phyloP scores from a whole-genome alignment of 441 rosid species.

The Melastoma candidum region DNA sequence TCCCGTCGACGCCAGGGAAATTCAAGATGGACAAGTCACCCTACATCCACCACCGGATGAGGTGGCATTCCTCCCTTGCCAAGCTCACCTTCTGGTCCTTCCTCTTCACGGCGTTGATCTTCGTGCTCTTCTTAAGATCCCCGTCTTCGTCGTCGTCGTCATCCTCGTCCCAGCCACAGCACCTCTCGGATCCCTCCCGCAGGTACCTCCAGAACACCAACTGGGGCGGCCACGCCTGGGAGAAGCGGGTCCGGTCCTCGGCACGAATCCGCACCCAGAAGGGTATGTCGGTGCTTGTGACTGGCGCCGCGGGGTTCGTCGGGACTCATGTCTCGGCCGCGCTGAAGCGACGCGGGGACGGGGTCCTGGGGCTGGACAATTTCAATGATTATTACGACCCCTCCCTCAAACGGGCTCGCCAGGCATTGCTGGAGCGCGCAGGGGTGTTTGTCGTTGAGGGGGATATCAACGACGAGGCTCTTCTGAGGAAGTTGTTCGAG shows the following conservation, averaged over 20 bases:
- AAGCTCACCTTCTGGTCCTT: constrained; percentile 80
- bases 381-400: constrained; percentile 94
- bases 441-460: constrained; percentile 85
- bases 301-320: constrained; percentile 97
- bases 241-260: constrained; percentile 58
- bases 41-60: constrained; percentile 40
- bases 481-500: constrained; percentile 66
- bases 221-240: constrained; percentile 84
- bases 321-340: constrained; percentile 92
- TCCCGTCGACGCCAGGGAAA: constrained; percentile 86
- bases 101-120: constrained; percentile 57
- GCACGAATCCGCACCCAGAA: constrained; percentile 54
- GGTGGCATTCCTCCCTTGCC: constrained; percentile 57
- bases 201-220: constrained; percentile 58
- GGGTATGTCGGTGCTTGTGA: constrained; percentile 74
- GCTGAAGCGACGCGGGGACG: constrained; percentile 83
- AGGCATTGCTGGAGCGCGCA: constrained; percentile 60
- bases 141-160: constrained; percentile 37
- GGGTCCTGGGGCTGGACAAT: constrained; percentile 80
- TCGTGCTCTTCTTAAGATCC: constrained; percentile 71
- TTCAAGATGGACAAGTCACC: constrained; percentile 95
- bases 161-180: constrained; percentile 16
- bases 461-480: constrained; percentile 71
- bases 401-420: constrained; percentile 74
- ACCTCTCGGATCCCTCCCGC: constrained; percentile 56